phyloP scores from a whole-genome alignment of 441 rosid species.

The Rhodomyrtus psidioides region DNA sequence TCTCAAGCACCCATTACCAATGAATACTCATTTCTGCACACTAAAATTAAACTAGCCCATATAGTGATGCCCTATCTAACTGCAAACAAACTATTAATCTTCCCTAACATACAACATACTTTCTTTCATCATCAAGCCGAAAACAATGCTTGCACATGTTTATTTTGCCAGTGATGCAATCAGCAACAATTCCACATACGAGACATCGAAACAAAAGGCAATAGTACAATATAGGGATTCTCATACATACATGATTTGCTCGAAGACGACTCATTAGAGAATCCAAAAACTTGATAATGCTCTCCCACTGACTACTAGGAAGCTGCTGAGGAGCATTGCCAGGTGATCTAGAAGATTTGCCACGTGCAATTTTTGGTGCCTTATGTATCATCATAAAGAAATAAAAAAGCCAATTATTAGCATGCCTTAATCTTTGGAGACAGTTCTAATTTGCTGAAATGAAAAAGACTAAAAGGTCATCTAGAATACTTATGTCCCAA shows the following conservation, averaged over 20 bases:
- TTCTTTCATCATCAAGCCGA: neutral
- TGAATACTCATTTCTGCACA: neutral
- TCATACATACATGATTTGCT: constrained; percentile 68
- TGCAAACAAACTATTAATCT: neutral
- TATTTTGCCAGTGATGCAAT: neutral
- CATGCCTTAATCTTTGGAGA: neutral
- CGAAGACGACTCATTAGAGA: constrained; percentile 72
- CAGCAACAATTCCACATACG: neutral
- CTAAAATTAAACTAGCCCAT: neutral
- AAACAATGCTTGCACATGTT: neutral
- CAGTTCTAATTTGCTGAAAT: neutral
- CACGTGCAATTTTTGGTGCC: constrained; percentile 89
- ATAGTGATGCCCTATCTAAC: neutral
- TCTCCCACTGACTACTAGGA: constrained; percentile 82
- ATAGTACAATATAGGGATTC: neutral
- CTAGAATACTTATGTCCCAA: neutral
- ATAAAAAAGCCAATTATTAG: neutral
- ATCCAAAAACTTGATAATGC: constrained; percentile 89
- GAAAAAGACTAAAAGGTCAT: neutral
- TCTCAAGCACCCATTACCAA: neutral
- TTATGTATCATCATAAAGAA: constrained; percentile 11
- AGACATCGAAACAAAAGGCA: neutral
- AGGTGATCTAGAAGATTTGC: constrained; percentile 79
- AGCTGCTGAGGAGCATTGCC: constrained; percentile 55
- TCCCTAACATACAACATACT: neutral